phyloP scores from a whole-genome alignment of 345 rosid genomes.

The Eucalyptus victrix region DNA sequence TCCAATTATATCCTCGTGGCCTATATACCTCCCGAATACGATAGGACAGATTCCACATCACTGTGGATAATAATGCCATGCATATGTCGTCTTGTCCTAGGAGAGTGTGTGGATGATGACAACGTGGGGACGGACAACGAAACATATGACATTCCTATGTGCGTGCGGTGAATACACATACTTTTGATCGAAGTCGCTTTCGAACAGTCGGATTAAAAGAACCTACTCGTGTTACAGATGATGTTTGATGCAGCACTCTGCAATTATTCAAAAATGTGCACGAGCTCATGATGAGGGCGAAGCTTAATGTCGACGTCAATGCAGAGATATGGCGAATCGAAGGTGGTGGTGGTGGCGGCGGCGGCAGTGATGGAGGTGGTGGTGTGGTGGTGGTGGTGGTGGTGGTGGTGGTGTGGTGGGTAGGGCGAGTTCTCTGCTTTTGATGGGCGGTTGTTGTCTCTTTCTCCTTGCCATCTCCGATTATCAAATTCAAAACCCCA shows the following conservation, averaged over 20 bases:
- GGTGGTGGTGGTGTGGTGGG: neutral
- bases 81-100: neutral
- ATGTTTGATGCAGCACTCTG: neutral
- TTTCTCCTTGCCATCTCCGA: neutral
- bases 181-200: neutral
- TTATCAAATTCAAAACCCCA: neutral
- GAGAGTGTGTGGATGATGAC: neutral
- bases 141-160: neutral
- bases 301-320: neutral
- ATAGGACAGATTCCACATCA: neutral
- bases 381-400: neutral
- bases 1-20: neutral
- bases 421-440: neutral
- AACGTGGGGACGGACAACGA: neutral
- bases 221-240: neutral
- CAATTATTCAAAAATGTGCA: neutral
- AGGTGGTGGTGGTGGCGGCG: neutral
- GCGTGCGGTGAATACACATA: neutral
- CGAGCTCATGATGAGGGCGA: neutral
- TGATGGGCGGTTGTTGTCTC: neutral
- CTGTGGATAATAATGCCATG: neutral
- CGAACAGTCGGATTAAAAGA: neutral
- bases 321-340: neutral
- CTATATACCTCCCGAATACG: neutral
- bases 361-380: neutral